These are phyloP conservation scores for Sclerotinia borealis DNA, from an alignment of 2,329 filamentous ascomycete genomes.

Conservation along the genomic window DNA sequence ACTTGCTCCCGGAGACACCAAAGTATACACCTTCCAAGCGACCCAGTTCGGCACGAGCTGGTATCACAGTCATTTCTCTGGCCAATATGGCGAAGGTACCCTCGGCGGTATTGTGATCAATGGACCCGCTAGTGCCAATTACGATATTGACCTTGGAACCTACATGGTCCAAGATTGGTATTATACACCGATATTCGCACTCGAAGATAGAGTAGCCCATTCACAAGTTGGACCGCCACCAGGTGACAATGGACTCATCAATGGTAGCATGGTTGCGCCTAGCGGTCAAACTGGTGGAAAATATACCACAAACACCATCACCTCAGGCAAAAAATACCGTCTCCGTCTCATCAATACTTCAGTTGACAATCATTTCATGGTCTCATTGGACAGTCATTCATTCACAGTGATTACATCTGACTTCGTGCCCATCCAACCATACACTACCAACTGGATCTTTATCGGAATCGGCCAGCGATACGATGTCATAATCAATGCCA, in stretches of 20 bases:
- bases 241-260: slow-evolving; percentile 42
- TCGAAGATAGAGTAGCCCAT: slow-evolving; percentile 23
- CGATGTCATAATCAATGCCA: slow-evolving; percentile 40
- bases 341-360: slow-evolving; percentile 43
- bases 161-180: slow-evolving; percentile 16
- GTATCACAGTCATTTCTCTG: slow-evolving; percentile 52
- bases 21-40: slow-evolving; percentile 31
- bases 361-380: slow-evolving; percentile 37
- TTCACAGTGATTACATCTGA: slow-evolving; percentile 53
- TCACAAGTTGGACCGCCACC: not conserved
- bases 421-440: slow-evolving; percentile 51
- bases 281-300: slow-evolving; percentile 10
- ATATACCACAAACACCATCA: slow-evolving; percentile 13
- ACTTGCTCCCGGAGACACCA: slow-evolving; percentile 42
- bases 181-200: slow-evolving; percentile 35
- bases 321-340: slow-evolving; percentile 35
- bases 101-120: slow-evolving; percentile 36
- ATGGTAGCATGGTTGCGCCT: slow-evolving; percentile 33
- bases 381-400: slow-evolving; percentile 48
- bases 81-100: slow-evolving; percentile 45
- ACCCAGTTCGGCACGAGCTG: slow-evolving; percentile 17
- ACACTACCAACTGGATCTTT: slow-evolving; percentile 39
- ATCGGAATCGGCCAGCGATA: slow-evolving; percentile 41
- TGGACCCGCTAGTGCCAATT: slow-evolving; percentile 29
- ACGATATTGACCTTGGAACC: slow-evolving; percentile 18